Percentiles rank a stretch among this genome's conserved stretches.
These are phyloP conservation scores for Nicotiana paniculata DNA, from an alignment of 257 asterid genomes.

Conservation along the genomic window DNA sequence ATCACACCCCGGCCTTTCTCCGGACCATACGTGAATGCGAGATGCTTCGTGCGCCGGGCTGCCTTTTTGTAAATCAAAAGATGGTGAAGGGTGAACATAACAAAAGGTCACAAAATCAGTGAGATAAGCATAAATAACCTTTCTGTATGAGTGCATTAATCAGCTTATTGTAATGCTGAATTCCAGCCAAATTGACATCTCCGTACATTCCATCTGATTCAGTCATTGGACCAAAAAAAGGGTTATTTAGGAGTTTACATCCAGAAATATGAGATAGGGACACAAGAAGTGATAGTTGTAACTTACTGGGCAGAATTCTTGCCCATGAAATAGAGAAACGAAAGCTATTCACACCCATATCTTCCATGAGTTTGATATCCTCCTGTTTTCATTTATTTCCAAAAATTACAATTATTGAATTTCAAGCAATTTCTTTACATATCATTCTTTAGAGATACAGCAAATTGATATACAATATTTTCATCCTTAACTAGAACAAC, in stretches of 20 bases:
- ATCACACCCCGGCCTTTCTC: no score
- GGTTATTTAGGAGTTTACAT: background rate
- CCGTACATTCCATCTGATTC: slow-evolving; percentile 12
- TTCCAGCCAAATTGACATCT: slow-evolving; percentile 14
- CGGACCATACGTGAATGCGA: no score
- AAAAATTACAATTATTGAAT: no score
- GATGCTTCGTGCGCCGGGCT: background rate
- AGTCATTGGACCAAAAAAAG: background rate
- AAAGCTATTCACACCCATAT: slow-evolving; percentile 52
- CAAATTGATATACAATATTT: no score
- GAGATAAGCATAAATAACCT: slow-evolving; percentile 24
- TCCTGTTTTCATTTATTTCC: slow-evolving; percentile 30
- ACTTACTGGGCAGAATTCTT: slow-evolving; percentile 63
- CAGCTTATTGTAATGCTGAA: slow-evolving; percentile 6
- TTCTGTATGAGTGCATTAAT: slow-evolving; percentile 30
- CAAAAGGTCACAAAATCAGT: no score
- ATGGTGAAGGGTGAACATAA: no score
- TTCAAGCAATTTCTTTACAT: no score
- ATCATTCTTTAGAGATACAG: no score
- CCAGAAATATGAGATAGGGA: no score
- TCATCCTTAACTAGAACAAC: no score
- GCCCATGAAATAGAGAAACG: slow-evolving; percentile 75
- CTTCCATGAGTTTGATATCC: slow-evolving; percentile 52
- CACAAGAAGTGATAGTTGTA: background rate
- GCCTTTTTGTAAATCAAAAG: background rate